Conservation (phyloP, 2,329 filamentous ascomycete species). For the Scedosporium dehoogii region DNA sequence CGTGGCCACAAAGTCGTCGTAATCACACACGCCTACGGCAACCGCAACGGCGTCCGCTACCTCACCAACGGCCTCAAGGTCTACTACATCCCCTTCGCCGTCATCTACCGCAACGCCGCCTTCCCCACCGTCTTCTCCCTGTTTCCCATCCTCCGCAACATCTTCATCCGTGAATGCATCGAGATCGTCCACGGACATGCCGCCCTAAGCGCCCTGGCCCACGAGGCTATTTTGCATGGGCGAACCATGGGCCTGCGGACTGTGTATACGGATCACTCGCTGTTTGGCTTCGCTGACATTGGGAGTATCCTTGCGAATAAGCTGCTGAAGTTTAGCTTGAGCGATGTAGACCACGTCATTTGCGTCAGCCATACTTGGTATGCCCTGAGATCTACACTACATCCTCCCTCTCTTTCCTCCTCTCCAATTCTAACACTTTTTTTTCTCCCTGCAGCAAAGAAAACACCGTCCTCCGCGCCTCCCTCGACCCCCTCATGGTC, state of each 20-base stretch:
- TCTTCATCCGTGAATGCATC: constrained; percentile 86
- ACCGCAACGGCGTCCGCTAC: constrained; percentile 84
- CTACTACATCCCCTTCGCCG: constrained; percentile 92
- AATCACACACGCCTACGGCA: constrained; percentile 90
- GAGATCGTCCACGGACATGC: constrained; percentile 98
- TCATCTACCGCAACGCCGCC: constrained; percentile 88
- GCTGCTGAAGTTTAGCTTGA: constrained; percentile 87
- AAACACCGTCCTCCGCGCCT: constrained; percentile 90
- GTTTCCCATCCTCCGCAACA: constrained; percentile 95
- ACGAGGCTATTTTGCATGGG: constrained; percentile 90
- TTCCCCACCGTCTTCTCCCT: constrained; percentile 98
- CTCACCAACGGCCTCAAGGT: constrained; percentile 97
- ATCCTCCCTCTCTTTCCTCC: neutral
- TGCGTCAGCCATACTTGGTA: constrained; percentile 98
- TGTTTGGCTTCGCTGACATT: constrained; percentile 96
- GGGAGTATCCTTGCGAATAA: constrained; percentile 96
- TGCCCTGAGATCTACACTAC: constrained; percentile 13
- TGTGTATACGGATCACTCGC: constrained; percentile 93
- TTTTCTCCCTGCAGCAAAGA: constrained; percentile 60
- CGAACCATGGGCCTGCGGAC: constrained; percentile 93
- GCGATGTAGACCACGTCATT: constrained; percentile 95
- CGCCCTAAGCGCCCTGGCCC: constrained; percentile 84
- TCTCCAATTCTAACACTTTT: constrained; percentile 12
- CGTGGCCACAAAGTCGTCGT: constrained; percentile 97
- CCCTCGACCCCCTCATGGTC: constrained; percentile 91